Evolutionary conservation across 2,329 filamentous ascomycete genomes (phyloP).

Genomic region (Aspergillus viridinutans): DNA sequence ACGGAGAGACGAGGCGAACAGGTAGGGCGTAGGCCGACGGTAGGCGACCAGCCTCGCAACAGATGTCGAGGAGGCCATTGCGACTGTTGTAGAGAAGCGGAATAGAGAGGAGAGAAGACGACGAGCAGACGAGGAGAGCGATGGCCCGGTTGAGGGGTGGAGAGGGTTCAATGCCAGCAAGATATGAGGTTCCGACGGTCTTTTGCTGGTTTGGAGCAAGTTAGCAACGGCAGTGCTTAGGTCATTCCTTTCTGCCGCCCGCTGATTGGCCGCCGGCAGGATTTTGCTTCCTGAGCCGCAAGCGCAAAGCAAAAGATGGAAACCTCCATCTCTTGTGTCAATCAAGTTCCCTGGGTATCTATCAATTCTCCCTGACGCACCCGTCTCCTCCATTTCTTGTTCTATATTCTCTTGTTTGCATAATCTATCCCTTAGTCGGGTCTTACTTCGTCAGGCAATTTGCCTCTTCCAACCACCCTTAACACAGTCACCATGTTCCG

Average conservation of each 20-base stretch:
- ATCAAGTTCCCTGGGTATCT: background rate
- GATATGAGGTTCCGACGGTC: constrained; percentile 20
- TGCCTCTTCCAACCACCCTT: constrained; percentile 7
- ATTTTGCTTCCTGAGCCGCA: constrained; percentile 34
- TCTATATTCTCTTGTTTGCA: constrained; percentile 10
- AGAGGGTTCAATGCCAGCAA: constrained; percentile 1
- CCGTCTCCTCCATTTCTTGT: constrained; percentile 16
- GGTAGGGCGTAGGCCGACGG: constrained; percentile 30
- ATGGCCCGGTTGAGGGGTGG: constrained; percentile 14
- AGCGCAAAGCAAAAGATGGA: constrained; percentile 13
- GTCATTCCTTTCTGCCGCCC: constrained; percentile 37
- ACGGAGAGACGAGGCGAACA: constrained; percentile 30
- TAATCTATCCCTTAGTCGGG: constrained; percentile 8
- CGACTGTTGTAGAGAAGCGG: constrained; percentile 12
- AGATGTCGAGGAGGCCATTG: constrained; percentile 44
- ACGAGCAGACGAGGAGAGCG: constrained; percentile 12
- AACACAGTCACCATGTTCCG: constrained; percentile 70
- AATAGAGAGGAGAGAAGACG: constrained; percentile 10
- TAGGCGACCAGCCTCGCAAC: constrained; percentile 43
- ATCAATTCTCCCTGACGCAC: constrained; percentile 15
- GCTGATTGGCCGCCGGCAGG: constrained; percentile 37
- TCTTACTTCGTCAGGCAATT: background rate
- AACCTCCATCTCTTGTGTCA: constrained; percentile 17
- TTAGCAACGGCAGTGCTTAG: constrained; percentile 24
- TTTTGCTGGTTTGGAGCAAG: constrained; percentile 25